A percentile compares a stretch with the other conserved stretches of the same genome.
Conservation (phyloP, 345 rosid species). For the Carallia brachiata region DNA sequence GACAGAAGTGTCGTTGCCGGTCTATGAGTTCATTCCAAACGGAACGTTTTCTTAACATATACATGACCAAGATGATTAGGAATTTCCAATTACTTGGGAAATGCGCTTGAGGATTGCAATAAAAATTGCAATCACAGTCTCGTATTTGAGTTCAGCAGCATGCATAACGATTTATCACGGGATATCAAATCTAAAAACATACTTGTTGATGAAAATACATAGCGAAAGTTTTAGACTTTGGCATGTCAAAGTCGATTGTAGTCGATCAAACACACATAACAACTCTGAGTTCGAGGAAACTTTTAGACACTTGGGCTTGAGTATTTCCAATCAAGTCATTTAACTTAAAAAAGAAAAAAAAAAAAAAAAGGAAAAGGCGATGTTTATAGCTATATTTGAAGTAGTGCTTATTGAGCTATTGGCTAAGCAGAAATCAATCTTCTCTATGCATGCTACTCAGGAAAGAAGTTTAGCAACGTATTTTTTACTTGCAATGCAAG, state of each 20-base stretch:
- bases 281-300: slow-evolving; percentile 3
- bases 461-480: background rate
- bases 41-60: too few relatives aligned
- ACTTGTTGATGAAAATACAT: slow-evolving; percentile 2
- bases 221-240: slow-evolving; percentile 4
- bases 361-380: background rate
- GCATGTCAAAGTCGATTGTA: background rate
- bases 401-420: background rate
- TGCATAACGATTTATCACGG: background rate
- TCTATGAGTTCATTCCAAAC: too few relatives aligned
- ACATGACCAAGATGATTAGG: too few relatives aligned
- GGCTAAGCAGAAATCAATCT: background rate
- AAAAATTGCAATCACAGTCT: background rate
- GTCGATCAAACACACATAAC: slow-evolving; percentile 8
- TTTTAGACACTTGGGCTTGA: background rate
- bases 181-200: slow-evolving; percentile 1
- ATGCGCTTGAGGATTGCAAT: too few relatives aligned
- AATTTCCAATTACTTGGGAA: too few relatives aligned
- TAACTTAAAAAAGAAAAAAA: background rate
- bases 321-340: background rate
- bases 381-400: background rate
- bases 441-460: background rate
- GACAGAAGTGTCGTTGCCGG: background rate
- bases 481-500: background rate
- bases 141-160: background rate